These are phyloP conservation scores for Thymus mandschuricus DNA, from an alignment of 257 asterid genomes.

Conservation along the genomic window DNA sequence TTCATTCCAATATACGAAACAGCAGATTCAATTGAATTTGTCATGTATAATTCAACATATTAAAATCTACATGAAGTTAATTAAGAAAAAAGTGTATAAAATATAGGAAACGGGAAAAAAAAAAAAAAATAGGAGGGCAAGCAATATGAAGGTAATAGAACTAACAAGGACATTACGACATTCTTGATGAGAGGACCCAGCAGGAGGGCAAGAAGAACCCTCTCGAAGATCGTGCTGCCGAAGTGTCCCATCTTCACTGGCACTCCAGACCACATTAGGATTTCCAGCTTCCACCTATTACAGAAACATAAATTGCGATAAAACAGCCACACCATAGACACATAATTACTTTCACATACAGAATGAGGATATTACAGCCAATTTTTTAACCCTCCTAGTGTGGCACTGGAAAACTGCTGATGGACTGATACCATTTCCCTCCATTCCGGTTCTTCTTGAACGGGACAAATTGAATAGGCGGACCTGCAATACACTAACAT, in stretches of 20 bases:
- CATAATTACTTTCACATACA: constrained; percentile 26
- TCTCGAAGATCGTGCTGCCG: constrained; percentile 99
- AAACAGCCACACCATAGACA: constrained; percentile 24
- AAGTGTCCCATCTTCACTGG: constrained; percentile 99
- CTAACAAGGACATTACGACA: constrained; percentile 95
- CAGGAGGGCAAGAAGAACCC: constrained; percentile 93
- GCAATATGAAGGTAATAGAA: constrained; percentile 31
- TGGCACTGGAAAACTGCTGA: constrained; percentile 86
- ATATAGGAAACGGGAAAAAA: constrained; percentile 3
- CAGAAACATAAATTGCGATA: constrained; percentile 22
- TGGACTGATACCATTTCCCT: constrained; percentile 57
- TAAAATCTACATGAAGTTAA: constrained; percentile 1
- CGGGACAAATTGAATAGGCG: constrained; percentile 87
- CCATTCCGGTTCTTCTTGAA: constrained; percentile 54
- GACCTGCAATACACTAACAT: constrained; percentile 58
- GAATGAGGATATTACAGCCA: constrained; percentile 70
- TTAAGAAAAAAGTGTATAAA: not conserved
- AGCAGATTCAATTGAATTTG: constrained; percentile 13
- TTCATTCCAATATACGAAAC: not conserved
- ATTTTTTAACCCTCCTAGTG: constrained; percentile 88
- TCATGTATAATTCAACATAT: constrained; percentile 16
- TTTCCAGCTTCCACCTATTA: constrained; percentile 92
- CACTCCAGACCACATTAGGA: constrained; percentile 99
- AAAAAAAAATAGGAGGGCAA: constrained; percentile 13
- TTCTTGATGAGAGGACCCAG: constrained; percentile 92